Conservation (phyloP, 441 rosid species). For the Adansonia gregorii region DNA sequence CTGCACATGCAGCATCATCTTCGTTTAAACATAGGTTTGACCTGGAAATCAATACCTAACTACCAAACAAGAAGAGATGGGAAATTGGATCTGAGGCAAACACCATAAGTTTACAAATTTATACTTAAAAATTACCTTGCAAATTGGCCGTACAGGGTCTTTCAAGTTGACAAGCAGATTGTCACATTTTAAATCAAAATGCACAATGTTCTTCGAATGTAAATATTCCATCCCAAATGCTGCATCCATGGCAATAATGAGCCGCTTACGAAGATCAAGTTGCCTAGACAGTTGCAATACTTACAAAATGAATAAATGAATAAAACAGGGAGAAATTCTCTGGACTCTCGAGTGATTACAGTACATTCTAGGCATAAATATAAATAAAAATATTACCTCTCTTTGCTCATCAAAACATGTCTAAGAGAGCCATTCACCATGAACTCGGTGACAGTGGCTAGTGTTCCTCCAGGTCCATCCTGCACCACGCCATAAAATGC, state of each 20-base stretch:
- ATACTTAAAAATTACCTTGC: slow-evolving; percentile 65
- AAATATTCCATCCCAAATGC: slow-evolving; percentile 99
- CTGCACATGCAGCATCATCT: slow-evolving; percentile 40
- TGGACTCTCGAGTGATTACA: not conserved
- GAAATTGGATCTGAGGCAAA: not conserved
- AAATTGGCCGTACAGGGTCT: slow-evolving; percentile 89
- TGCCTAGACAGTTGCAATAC: slow-evolving; percentile 50
- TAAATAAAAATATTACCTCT: slow-evolving; percentile 51
- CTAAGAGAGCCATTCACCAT: slow-evolving; percentile 99
- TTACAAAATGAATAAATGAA: slow-evolving; percentile 27
- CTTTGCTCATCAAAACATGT: slow-evolving; percentile 84
- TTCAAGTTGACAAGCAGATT: slow-evolving; percentile 95
- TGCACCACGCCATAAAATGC: slow-evolving; percentile 91
- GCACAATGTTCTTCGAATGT: slow-evolving; percentile 91
- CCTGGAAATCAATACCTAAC: not conserved
- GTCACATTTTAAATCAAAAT: slow-evolving; percentile 97
- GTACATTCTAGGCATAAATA: not conserved
- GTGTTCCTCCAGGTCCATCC: slow-evolving; percentile 94
- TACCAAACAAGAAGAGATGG: slow-evolving; percentile 6
- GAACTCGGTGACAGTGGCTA: slow-evolving; percentile 92
- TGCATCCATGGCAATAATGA: slow-evolving; percentile 97
- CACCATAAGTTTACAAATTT: slow-evolving; percentile 18
- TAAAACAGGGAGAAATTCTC: slow-evolving; percentile 10
- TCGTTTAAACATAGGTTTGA: not conserved
- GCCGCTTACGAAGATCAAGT: slow-evolving; percentile 88